A percentile compares a stretch with the other conserved stretches of the same genome.
These are phyloP conservation scores for Crepidotus variabilis DNA, from an alignment of 768 basidiomycete genomes.

Conservation along the genomic window DNA sequence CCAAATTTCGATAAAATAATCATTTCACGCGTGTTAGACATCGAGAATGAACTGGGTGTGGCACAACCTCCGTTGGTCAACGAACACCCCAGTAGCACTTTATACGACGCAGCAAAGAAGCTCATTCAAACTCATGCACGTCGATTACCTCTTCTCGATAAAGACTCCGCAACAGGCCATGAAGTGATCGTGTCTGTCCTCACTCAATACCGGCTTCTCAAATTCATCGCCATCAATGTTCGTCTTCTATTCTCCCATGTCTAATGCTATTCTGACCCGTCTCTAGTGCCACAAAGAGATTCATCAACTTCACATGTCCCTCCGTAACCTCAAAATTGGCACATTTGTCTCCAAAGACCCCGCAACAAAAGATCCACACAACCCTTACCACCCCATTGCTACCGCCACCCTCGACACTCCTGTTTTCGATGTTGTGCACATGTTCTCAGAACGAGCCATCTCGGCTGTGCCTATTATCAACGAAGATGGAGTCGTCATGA, in stretches of 20 bases:
- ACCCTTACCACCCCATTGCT: constrained; percentile 86
- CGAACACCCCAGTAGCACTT: constrained; percentile 83
- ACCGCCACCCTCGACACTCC: constrained; percentile 89
- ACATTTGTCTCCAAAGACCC: constrained; percentile 74
- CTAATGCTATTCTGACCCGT: constrained; percentile 7
- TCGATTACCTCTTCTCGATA: constrained; percentile 89
- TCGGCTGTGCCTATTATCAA: constrained; percentile 97
- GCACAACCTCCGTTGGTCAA: constrained; percentile 86
- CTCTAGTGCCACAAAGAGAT: constrained; percentile 82
- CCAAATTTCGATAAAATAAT: constrained; percentile 3
- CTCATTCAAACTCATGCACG: constrained; percentile 96
- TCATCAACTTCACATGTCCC: constrained; percentile 70
- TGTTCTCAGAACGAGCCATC: constrained; percentile 94
- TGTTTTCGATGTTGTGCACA: constrained; percentile 97
- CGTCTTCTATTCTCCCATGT: constrained; percentile 19
- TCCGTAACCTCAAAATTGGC: constrained; percentile 88
- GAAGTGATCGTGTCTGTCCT: constrained; percentile 95
- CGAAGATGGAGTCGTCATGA: constrained; percentile 87
- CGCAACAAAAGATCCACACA: constrained; percentile 44
- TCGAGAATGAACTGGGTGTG: constrained; percentile 90
- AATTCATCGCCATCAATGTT: constrained; percentile 97
- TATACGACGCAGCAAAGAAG: constrained; percentile 86
- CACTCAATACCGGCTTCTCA: constrained; percentile 96
- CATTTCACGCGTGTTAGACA: constrained; percentile 50
- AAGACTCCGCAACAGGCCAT: constrained; percentile 89